Base-by-base conservation (phyloP, 2,329 filamentous ascomycete genomes). In the Arthrobotrys entomopaga region DNA sequence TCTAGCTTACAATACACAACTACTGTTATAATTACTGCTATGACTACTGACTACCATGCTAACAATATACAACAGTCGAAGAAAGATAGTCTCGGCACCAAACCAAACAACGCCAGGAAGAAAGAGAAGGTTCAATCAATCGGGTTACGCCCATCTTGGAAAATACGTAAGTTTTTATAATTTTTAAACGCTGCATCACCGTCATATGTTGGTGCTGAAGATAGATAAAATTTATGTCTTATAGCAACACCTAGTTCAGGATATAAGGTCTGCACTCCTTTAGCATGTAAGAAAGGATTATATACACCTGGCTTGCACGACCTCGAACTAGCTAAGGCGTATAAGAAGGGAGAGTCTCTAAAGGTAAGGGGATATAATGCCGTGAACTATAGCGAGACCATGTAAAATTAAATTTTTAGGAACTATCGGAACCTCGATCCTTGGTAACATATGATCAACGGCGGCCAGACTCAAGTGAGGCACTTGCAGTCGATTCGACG, bases 111-210 rank as follows among this genome's bases (percentile, higher is more conserved):
- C n/a, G n/a, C n/a, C n/a, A n/a, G n/a, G 19, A 13, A 53, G 15
- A 22, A 19, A 19, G n/a, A 49, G 2, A 49, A 22, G 10, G 46
- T 49, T 20, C 8, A 2, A 3, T 53, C 49, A 13, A 2, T 53
- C 8, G 49, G 49, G 13, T 29, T 53, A 22, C 49, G 49, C 15
- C 49, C 49, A 16, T 53, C 49, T 4, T 53, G 49, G 49, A 53
- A 53, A 53, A 26, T 53, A 53, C 20, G 49, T 53, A 26, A 26
- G 22, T 53, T n/a, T 29, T 13, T 20, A 10, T n/a, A 13, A 10
- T 6, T 19, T 53, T 26, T 4, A 13, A 26, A 53, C 26, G 10
- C 20, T 19, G n/a, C 4, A 22, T 49, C 19, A 49, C 15, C 19
- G 46, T 26, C 24, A 26, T 26, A 3, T 26, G 3, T 26, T 26